Conservation (phyloP, 2,329 filamentous ascomycete genomes). For the Triangularia verruculosa region DNA sequence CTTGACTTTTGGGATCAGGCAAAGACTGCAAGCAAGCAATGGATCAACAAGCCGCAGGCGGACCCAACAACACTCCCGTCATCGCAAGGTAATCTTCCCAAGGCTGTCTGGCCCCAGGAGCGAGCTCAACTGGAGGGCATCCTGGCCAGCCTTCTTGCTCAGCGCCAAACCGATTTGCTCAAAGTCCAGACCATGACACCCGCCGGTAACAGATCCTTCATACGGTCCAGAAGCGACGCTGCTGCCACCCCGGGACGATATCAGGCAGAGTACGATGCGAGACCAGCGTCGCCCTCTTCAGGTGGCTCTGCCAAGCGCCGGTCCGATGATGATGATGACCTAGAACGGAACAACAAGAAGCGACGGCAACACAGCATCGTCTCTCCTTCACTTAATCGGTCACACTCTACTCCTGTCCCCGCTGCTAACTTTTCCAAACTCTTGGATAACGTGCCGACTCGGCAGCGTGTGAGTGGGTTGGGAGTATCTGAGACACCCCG, state of each 20-base stretch:
- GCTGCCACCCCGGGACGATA: not conserved
- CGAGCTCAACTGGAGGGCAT: constrained; percentile 27
- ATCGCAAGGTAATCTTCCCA: constrained; percentile 12
- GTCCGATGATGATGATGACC: constrained; percentile 1
- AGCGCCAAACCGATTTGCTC: not conserved
- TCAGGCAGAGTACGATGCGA: not conserved
- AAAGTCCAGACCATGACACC: not conserved
- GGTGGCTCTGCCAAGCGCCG: not conserved
- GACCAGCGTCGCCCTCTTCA: not conserved
- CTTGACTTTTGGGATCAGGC: constrained; percentile 26
- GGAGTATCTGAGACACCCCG: not conserved
- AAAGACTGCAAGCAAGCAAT: constrained; percentile 21
- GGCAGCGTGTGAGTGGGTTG: not conserved
- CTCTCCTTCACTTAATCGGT: not conserved
- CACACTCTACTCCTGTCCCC: not conserved
- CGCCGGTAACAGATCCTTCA: not conserved
- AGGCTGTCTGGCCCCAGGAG: constrained; percentile 20
- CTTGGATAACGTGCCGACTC: constrained; percentile 3
- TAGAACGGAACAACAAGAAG: not conserved
- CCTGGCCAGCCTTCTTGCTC: constrained; percentile 25
- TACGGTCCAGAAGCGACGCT: not conserved
- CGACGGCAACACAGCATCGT: not conserved
- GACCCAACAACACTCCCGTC: constrained; percentile 21
- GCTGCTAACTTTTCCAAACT: not conserved
- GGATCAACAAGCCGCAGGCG: constrained; percentile 26